Conservation (phyloP, 148 eudicot species). For the Vaccinium corymbosum region DNA sequence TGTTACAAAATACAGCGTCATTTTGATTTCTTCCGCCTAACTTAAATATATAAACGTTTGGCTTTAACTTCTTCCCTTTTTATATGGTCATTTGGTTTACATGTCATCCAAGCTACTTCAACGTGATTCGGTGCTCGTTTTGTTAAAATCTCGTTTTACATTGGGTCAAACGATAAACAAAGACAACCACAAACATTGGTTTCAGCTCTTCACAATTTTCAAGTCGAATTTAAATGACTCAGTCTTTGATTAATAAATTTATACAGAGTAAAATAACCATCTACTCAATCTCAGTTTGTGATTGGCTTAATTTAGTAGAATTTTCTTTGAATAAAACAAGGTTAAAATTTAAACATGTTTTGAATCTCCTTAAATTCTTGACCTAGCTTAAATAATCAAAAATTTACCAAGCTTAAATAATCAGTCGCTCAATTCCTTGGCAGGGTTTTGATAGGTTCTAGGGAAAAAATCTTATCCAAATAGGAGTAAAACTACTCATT, state of each 20-base stretch:
- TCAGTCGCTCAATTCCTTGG: neutral
- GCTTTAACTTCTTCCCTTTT: too few species aligned
- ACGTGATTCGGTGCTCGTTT: neutral
- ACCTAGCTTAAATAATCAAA: neutral
- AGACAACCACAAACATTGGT: neutral
- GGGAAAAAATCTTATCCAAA: neutral
- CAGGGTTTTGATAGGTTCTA: neutral
- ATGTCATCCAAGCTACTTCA: neutral
- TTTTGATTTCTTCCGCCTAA: neutral
- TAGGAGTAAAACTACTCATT: neutral
- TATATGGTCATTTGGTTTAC: too few species aligned
- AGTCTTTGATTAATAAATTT: neutral
- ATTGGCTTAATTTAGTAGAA: neutral
- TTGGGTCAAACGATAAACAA: neutral
- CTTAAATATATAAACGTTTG: too few species aligned
- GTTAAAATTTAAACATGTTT: neutral
- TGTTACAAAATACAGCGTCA: neutral
- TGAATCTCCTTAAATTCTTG: neutral
- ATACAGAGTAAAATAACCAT: neutral
- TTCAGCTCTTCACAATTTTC: neutral
- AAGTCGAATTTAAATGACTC: neutral
- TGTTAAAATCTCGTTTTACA: neutral
- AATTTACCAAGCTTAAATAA: neutral
- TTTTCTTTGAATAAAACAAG: neutral
- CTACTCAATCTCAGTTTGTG: neutral